These are phyloP conservation scores for Brasenia schreberi DNA, from an alignment of 164 flowering plant species.

Conservation along the genomic window DNA sequence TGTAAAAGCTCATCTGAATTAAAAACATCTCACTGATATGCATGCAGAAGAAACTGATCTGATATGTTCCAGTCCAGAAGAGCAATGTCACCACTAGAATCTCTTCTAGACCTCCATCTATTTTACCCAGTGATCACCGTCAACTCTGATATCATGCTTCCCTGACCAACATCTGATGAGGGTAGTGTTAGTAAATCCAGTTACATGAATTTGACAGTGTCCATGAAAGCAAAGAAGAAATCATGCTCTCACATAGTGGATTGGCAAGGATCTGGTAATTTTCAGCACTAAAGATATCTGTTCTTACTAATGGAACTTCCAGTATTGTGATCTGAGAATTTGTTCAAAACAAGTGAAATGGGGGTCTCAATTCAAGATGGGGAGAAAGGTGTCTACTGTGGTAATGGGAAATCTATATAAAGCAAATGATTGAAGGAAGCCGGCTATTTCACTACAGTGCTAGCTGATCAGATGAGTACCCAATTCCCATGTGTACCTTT, in stretches of 20 bases:
- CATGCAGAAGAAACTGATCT: conserved; percentile 29
- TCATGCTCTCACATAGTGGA: conserved; percentile 22
- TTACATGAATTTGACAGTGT: conserved; percentile 70
- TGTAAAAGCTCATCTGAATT: not conserved
- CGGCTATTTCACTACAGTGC: too few species aligned
- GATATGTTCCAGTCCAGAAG: conserved; percentile 42
- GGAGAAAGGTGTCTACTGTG: too few species aligned
- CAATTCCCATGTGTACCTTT: too few species aligned
- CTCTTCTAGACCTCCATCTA: conserved; percentile 64
- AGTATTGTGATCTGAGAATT: not conserved
- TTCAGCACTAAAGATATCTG: conserved; percentile 39
- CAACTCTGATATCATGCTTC: conserved; percentile 53
- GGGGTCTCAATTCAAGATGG: too few species aligned
- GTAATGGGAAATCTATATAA: too few species aligned
- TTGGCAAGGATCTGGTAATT: conserved; percentile 74
- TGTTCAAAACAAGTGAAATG: not conserved
- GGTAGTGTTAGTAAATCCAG: conserved; percentile 33
- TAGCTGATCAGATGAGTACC: too few species aligned
- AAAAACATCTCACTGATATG: conserved; percentile 1
- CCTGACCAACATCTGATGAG: conserved; percentile 22
- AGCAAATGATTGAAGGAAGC: too few species aligned
- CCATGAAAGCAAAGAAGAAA: conserved; percentile 74
- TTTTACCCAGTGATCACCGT: not conserved
- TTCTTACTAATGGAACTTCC: not conserved
- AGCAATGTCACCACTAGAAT: conserved; percentile 70